Evolutionary conservation across 2,329 filamentous ascomycete species (phyloP), one percentile per base, ranked within the genome.

Genomic region (Hypoxylon sp.): DNA sequence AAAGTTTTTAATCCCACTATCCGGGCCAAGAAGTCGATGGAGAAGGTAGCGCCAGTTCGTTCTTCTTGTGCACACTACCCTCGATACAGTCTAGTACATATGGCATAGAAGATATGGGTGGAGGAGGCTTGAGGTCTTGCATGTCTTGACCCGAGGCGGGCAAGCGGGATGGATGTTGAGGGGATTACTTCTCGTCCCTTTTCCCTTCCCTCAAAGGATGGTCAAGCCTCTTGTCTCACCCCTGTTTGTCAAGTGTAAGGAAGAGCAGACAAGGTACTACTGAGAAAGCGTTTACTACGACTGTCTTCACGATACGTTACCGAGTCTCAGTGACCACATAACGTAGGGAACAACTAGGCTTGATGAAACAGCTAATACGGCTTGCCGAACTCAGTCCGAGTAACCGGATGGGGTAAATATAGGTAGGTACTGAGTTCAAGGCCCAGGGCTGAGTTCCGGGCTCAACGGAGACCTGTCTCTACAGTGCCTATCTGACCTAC

Each of bases 201-300:
- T 33, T 47, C 44, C 46, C 44, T 57, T 61, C 22, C 11, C 33
- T 46, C 44, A 37, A 42, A 61, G 67, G 59, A 61, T 52, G 63
- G 69, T 71, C 69, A 62, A 62, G 46, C 65, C 55, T 69, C 59
- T 59, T 67, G 67, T 70, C 57, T 67, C 60, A 71, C 70, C 65
- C 71, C 64, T 71, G 69, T 59, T 66, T 33, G 6, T 9, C 9
- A 9, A 31, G 29, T 31, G 29, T 31, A 31, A 59, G 33, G 58
- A 60, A 31, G 39, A 59, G 66, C 58, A 59, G 55, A 57, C 66
- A 63, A 64, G 65, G 66, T 66, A 31, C 39, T 29, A 66, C 62
- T n/a, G 46, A 53, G 22, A 22, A 70, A 59, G 35, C 44, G 55
- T 42, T 52, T 54, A 35, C 42, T 58, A 52, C 55, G 22, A 57